Evolutionary conservation across 805 yeast genomes (phyloP).

Genomic region (Saturnispora hagleri): DNA sequence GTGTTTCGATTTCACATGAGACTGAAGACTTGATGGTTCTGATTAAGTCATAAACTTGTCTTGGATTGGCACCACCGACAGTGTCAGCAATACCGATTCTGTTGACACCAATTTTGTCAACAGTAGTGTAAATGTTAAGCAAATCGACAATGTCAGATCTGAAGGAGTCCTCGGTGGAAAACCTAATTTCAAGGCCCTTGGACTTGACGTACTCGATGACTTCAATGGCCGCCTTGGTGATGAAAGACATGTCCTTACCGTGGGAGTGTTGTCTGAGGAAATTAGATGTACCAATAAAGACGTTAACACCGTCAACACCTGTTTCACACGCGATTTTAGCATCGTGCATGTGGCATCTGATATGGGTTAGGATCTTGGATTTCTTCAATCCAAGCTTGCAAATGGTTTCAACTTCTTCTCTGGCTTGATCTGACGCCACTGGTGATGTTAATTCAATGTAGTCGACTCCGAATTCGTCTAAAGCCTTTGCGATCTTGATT

Average conservation of each 20-base stretch:
- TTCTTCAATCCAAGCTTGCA: slow-evolving; percentile 47
- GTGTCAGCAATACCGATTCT: slow-evolving; percentile 59
- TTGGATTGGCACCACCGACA: slow-evolving; percentile 55
- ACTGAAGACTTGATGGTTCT: slow-evolving; percentile 49
- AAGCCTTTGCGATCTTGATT: slow-evolving; percentile 49
- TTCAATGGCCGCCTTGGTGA: slow-evolving; percentile 47
- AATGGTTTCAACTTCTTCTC: slow-evolving; percentile 49
- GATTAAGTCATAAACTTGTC: slow-evolving; percentile 53
- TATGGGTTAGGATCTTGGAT: slow-evolving; percentile 50
- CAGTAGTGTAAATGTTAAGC: slow-evolving; percentile 50
- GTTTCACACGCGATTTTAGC: slow-evolving; percentile 53
- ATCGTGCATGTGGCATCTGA: slow-evolving; percentile 54
- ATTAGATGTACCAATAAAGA: slow-evolving; percentile 51
- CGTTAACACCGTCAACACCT: slow-evolving; percentile 56
- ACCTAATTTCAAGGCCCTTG: slow-evolving; percentile 50
- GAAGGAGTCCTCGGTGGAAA: slow-evolving; percentile 51
- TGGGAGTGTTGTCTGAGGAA: slow-evolving; percentile 48
- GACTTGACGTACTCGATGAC: slow-evolving; percentile 54
- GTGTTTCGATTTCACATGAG: slow-evolving; percentile 51
- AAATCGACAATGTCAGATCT: slow-evolving; percentile 53
- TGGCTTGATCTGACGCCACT: slow-evolving; percentile 49
- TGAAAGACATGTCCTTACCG: slow-evolving; percentile 54
- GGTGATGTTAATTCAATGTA: slow-evolving; percentile 54
- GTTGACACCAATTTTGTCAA: slow-evolving; percentile 51
- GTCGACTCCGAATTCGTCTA: slow-evolving; percentile 54